phyloP scores from a whole-genome alignment of 345 rosid genomes.

The Fremontodendron californicum region DNA sequence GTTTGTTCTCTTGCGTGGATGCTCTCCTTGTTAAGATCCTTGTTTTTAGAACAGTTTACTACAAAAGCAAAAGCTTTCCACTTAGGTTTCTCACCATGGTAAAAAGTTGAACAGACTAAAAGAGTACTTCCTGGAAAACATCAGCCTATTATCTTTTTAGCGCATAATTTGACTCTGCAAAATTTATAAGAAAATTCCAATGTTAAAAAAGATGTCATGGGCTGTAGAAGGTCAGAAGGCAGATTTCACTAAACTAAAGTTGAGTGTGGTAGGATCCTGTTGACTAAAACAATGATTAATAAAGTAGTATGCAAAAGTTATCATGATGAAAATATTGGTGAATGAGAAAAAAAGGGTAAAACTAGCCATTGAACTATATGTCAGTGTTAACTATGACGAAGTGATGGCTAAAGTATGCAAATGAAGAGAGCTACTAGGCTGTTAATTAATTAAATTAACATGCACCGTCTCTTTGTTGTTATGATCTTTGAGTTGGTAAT shows the following conservation, averaged over 20 bases:
- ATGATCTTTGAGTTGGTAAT: neutral
- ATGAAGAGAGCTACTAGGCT: neutral
- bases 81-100: neutral
- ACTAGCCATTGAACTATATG: neutral
- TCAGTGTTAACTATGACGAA: neutral
- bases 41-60: neutral
- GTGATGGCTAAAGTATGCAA: neutral
- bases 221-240: too few relatives aligned
- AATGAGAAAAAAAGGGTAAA: neutral
- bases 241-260: neutral
- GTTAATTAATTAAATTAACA: neutral
- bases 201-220: neutral
- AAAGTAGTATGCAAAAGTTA: neutral
- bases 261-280: neutral
- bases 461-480: neutral
- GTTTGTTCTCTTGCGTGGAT: neutral
- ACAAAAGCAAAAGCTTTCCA: neutral
- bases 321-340: neutral
- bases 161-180: neutral
- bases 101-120: neutral
- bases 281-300: neutral
- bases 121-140: neutral
- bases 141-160: neutral
- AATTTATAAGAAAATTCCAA: neutral
- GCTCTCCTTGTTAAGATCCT: neutral